A percentile compares a stretch with the other conserved stretches of the same genome.
phyloP scores from a whole-genome alignment of 2,329 filamentous ascomycete species.

The Hypoxylon sp. region DNA sequence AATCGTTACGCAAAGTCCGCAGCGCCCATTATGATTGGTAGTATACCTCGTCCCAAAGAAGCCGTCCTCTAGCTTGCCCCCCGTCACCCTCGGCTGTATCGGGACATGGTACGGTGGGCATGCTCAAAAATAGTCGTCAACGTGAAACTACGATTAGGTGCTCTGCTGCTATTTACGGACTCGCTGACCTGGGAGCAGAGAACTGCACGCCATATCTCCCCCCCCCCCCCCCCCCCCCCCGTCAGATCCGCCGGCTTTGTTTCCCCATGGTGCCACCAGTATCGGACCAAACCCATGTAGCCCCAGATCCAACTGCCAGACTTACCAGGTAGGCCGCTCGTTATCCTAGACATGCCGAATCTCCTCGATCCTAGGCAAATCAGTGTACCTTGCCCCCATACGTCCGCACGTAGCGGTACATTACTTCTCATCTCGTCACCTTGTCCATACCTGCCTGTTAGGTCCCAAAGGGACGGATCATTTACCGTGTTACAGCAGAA shows the following conservation, averaged over 20 bases:
- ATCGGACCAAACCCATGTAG: constrained; percentile 17
- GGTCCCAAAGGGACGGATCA: constrained; percentile 1
- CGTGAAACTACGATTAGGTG: constrained; percentile 23
- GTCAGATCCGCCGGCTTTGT: constrained; percentile 9
- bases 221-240: too few relatives aligned
- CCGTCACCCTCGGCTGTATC: not conserved
- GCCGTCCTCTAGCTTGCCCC: not conserved
- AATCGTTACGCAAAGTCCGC: not conserved
- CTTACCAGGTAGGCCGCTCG: too few relatives aligned
- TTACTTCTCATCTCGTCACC: not conserved
- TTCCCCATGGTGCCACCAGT: constrained; percentile 5
- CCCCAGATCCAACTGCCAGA: constrained; percentile 19
- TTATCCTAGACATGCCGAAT: not conserved
- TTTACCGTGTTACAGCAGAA: constrained; percentile 10
- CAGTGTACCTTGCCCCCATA: constrained; percentile 28
- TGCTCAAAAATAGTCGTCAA: constrained; percentile 4
- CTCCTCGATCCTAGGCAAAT: constrained; percentile 18
- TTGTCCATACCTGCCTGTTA: not conserved
- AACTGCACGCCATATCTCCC: constrained; percentile 8
- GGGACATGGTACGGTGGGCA: constrained; percentile 3
- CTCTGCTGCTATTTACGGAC: constrained; percentile 27
- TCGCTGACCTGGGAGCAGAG: constrained; percentile 1
- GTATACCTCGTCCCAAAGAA: not conserved
- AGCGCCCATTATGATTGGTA: not conserved
- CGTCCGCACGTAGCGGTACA: not conserved